Evolutionary conservation across 2,329 filamentous ascomycete species (phyloP).

Genomic region (Paecilomyces niveus): DNA sequence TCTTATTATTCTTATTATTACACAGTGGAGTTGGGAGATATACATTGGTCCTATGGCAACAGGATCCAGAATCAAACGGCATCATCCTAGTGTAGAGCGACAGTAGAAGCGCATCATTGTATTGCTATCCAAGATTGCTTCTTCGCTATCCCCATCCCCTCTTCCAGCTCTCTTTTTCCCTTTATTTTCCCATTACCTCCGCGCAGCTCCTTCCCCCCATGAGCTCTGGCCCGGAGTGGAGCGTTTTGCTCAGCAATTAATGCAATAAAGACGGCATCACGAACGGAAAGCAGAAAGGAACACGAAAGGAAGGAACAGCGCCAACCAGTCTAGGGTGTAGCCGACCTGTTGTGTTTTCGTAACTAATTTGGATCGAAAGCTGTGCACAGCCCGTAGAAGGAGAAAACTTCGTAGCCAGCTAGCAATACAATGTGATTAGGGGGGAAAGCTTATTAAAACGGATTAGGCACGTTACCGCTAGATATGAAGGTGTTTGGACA

Average conservation of each 20-base stretch:
- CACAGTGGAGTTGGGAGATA: background rate
- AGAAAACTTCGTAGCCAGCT: conserved; percentile 28
- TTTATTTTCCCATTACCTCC: conserved; percentile 9
- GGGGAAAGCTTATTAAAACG: conserved; percentile 15
- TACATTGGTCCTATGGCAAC: background rate
- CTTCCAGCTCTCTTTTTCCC: conserved; percentile 1
- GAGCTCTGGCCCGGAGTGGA: conserved; percentile 9
- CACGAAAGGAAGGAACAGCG: conserved; percentile 13
- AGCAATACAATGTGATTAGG: conserved; percentile 32
- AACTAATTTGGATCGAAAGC: conserved; percentile 12
- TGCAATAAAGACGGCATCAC: conserved; percentile 16
- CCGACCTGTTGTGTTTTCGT: conserved; percentile 11
- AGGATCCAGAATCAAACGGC: background rate
- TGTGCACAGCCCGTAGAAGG: conserved; percentile 10
- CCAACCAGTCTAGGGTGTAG: conserved; percentile 18
- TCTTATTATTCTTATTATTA: conserved; percentile 2
- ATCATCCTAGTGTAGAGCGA: background rate
- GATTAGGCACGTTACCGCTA: conserved; percentile 12
- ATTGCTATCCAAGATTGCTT: conserved; percentile 4
- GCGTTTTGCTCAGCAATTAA: conserved; percentile 13
- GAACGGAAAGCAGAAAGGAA: conserved; percentile 15
- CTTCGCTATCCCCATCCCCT: background rate
- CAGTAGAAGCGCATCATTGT: background rate
- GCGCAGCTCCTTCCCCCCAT: conserved; percentile 6
- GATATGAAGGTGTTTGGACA: conserved; percentile 20